A percentile compares a stretch with the other conserved stretches of the same genome.
These are phyloP conservation scores for Chlamydomonas sp. DNA, from an alignment of 139 green algal species.

Conservation along the genomic window DNA sequence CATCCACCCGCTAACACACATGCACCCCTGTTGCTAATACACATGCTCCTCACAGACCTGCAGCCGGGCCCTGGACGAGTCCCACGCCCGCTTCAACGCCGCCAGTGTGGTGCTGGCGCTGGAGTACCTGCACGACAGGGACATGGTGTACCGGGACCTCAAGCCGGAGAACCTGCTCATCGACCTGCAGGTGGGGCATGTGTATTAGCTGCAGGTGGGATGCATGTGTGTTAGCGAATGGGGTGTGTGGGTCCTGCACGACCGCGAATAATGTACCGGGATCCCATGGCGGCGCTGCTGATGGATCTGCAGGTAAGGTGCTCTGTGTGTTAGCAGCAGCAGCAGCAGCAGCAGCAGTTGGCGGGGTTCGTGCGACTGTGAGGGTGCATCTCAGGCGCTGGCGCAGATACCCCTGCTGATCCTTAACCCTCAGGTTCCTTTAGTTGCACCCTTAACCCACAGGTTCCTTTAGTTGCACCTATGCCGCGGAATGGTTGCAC, in stretches of 20 bases:
- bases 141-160: constrained; percentile 78
- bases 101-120: constrained; percentile 86
- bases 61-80: constrained; percentile 72
- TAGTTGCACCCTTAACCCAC: too few relatives aligned
- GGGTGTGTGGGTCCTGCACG: constrained; percentile 62
- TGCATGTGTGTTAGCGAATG: not conserved
- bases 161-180: constrained; percentile 91
- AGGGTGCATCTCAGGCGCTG: too few relatives aligned
- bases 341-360: too few relatives aligned
- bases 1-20: constrained; percentile 82
- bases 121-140: constrained; percentile 85
- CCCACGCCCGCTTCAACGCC: constrained; percentile 88
- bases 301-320: constrained; percentile 52
- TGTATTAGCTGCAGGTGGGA: not conserved
- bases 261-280: constrained; percentile 75
- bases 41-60: constrained; percentile 54
- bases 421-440: too few relatives aligned
- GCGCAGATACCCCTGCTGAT: too few relatives aligned
- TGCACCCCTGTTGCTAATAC: not conserved
- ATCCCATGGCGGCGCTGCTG: constrained; percentile 81
- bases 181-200: constrained; percentile 62
- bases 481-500: too few relatives aligned
- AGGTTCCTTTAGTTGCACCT: too few relatives aligned
- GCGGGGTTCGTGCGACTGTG: too few relatives aligned
- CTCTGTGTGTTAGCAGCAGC: not conserved